A percentile compares a stretch with the other conserved stretches of the same genome.
Evolutionary conservation across 176 grass and related monocot genomes (phyloP).

Genomic region (Zoysia pacifica): DNA sequence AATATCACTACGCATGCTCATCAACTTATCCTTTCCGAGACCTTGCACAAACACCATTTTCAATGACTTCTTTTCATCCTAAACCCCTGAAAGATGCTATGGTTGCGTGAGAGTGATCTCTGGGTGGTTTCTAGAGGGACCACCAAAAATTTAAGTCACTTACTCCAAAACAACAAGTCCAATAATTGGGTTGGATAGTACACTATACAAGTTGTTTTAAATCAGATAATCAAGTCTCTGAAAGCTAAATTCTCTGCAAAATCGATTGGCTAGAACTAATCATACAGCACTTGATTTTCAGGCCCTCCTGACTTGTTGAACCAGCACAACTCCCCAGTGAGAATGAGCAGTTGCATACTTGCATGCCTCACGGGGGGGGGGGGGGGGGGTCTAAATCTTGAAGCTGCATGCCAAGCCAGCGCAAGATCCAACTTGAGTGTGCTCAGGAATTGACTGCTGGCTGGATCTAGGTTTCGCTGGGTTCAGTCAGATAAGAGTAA

Average conservation of each 20-base stretch:
- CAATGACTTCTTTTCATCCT: neutral
- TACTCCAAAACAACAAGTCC: neutral
- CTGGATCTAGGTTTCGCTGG: conserved; percentile 46
- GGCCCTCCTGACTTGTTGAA: conserved; percentile 36
- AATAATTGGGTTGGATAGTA: no score
- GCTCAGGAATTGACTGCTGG: conserved; percentile 45
- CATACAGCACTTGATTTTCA: conserved; percentile 54
- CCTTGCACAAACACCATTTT: neutral
- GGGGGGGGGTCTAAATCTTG: no score
- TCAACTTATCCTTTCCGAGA: neutral
- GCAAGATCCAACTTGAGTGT: conserved; percentile 62
- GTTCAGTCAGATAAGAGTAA: conserved; percentile 25
- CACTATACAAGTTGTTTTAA: no score
- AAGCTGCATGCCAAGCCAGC: conserved; percentile 47
- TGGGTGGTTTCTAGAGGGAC: neutral
- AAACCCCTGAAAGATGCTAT: neutral
- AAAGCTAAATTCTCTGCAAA: neutral
- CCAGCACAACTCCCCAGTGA: conserved; percentile 31
- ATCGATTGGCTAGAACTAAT: conserved; percentile 55
- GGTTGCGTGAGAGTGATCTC: neutral
- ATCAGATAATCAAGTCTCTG: no score
- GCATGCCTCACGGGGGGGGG: conserved; percentile 45
- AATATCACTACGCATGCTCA: conserved; percentile 43
- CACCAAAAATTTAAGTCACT: neutral
- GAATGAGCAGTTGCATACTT: conserved; percentile 48